Base-by-base conservation (phyloP, 1,139 yeast genomes). In the Nakaseomyces nivariensis region DNA sequence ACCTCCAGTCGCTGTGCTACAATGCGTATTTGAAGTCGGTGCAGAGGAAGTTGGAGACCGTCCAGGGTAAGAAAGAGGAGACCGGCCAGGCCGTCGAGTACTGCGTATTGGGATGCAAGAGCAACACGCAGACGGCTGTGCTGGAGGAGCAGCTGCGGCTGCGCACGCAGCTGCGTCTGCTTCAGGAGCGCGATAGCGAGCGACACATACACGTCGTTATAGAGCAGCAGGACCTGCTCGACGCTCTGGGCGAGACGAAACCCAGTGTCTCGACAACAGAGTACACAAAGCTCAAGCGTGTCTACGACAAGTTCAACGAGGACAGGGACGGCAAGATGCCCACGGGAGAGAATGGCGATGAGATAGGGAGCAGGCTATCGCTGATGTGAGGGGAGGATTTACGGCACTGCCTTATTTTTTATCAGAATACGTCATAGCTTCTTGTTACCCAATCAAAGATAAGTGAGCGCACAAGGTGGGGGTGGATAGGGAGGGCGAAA, bases 1-100 rank as follows among this genome's bases (percentile, higher is more conserved):
- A 92, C 68, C 72, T 92, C 66, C 97, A 90, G 68, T 97, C 97
- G 0, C 71, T 92, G 48, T 83, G 90, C 43, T 90, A 89, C 67
- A 92, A 89, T 67, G 96, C 97, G 0, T 89, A 90, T 62, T 74
- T 92, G 63, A 85, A 83, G 56, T 95, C 96, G 7, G 95, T 92
- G 22, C 97, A 92, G 64, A 82, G 83, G 43, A 79, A 76, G 51
- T 72, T 90, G 49, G 82, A 48, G 22, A 11, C 17, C 13, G 25
- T 13, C 25, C 11, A 13, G 25, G 36, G 3, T 29, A n/a, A n/a
- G 13, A 9, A 9, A 5, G n/a, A 9, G 36, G 36, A 33, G 24
- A 25, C 10, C 44, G 9, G n/a, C 36, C 24, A 17, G 22, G 22
- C 36, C 36, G 9, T 41, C n/a, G 42, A 42, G 22, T 31, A 31